phyloP scores from a whole-genome alignment of 768 basidiomycete genomes.

The Cantharellus anzutake region DNA sequence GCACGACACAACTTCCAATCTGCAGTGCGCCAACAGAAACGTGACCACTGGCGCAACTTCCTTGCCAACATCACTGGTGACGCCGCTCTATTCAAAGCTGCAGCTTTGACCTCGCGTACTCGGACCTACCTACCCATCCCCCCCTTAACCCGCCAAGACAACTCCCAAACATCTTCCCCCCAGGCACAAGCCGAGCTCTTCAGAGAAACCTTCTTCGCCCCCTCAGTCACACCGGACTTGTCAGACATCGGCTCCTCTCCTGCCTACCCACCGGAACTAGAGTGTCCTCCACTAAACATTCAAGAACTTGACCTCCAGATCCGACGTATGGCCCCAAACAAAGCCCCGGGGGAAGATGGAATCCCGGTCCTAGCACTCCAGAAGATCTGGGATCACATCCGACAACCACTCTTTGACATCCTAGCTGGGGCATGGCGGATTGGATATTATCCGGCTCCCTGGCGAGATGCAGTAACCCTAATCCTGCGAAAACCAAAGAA shows the following conservation, averaged over 20 bases:
- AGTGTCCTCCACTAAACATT: background rate
- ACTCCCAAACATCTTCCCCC: background rate
- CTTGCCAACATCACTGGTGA: constrained; percentile 5
- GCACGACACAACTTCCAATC: background rate
- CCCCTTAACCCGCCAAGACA: background rate
- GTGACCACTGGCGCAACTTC: constrained; percentile 5
- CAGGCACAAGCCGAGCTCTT: constrained; percentile 1
- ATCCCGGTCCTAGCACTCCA: constrained; percentile 5
- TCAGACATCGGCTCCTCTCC: background rate
- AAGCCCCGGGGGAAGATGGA: constrained; percentile 8
- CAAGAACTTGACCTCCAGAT: constrained; percentile 1
- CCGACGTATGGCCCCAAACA: constrained; percentile 3
- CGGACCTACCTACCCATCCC: background rate
- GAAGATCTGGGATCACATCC: background rate
- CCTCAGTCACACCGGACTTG: background rate
- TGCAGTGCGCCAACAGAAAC: background rate
- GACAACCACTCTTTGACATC: background rate
- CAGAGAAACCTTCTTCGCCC: constrained; percentile 3
- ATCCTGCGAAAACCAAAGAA: constrained; percentile 20
- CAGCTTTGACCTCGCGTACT: background rate
- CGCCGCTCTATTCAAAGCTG: constrained; percentile 1
- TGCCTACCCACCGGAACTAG: background rate
- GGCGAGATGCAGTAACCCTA: constrained; percentile 9
- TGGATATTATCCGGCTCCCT: constrained; percentile 6
- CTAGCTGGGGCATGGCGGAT: background rate